These are phyloP conservation scores for Breviolum minutum DNA, from an alignment of 73 alveolate species.

Conservation along the genomic window DNA sequence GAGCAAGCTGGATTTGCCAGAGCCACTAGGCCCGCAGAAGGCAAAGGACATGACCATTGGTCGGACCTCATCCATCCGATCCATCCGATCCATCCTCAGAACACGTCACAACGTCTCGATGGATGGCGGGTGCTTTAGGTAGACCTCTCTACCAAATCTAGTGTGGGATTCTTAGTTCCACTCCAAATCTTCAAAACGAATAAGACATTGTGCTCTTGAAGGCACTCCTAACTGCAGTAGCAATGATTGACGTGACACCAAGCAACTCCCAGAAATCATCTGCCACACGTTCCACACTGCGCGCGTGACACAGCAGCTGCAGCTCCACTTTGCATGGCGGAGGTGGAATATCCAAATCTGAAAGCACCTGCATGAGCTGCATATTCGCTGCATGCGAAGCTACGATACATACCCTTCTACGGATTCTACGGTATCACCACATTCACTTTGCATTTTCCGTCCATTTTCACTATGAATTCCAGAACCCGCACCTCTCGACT, in stretches of 20 bases:
- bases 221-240: too few species aligned
- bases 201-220: too few species aligned
- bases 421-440: too few species aligned
- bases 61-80: background rate
- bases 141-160: too few species aligned
- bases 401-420: too few species aligned
- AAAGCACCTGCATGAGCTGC: background rate
- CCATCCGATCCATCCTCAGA: background rate
- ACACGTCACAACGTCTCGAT: too few species aligned
- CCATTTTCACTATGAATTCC: too few species aligned
- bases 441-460: too few species aligned
- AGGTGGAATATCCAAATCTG: background rate
- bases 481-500: background rate
- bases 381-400: background rate
- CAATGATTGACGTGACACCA: background rate
- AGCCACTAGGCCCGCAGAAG: slow-evolving; percentile 27
- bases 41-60: slow-evolving; percentile 11
- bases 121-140: too few species aligned
- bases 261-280: slow-evolving; percentile 7
- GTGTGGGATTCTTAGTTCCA: too few species aligned
- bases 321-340: background rate
- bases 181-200: too few species aligned
- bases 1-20: slow-evolving; percentile 20
- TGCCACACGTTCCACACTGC: background rate
- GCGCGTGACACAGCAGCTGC: slow-evolving; percentile 28